These are phyloP conservation scores for Pelargonium hybrid DNA, from an alignment of 441 rosid species.

Conservation along the genomic window DNA sequence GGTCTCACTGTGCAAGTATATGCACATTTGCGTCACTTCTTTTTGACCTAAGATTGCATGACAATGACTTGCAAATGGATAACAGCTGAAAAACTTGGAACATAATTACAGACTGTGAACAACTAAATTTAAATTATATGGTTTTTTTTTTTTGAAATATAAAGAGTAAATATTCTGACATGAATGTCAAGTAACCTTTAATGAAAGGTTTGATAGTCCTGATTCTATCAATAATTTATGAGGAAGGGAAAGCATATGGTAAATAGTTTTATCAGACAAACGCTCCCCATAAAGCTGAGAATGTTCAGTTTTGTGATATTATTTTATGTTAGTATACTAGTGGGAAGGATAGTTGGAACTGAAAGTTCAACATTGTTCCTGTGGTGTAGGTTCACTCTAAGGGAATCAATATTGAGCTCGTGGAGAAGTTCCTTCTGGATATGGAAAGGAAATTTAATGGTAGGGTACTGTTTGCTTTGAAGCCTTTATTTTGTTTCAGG, in stretches of 20 bases:
- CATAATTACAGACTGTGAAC: background rate
- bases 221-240: background rate
- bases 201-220: too few species aligned
- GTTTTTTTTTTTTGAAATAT: background rate
- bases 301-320: slow-evolving; percentile 8
- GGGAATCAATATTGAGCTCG: slow-evolving; percentile 60
- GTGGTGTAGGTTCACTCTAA: slow-evolving; percentile 68
- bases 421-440: slow-evolving; percentile 65
- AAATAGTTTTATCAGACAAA: background rate
- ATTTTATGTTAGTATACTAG: slow-evolving; percentile 1
- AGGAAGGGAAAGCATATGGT: background rate
- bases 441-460: slow-evolving; percentile 61
- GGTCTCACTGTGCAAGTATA: background rate
- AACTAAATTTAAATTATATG: background rate
- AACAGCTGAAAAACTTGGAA: background rate
- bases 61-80: background rate
- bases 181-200: background rate
- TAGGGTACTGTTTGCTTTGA: slow-evolving; percentile 20
- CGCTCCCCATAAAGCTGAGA: too few species aligned
- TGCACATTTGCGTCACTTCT: background rate
- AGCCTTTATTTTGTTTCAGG: background rate
- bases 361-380: slow-evolving; percentile 4
- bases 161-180: background rate
- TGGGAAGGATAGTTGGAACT: slow-evolving; percentile 3
- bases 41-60: background rate